Evolutionary conservation across 1,284 basidiomycete species (phyloP).

Genomic region (Ceratobasidium theobromae): DNA sequence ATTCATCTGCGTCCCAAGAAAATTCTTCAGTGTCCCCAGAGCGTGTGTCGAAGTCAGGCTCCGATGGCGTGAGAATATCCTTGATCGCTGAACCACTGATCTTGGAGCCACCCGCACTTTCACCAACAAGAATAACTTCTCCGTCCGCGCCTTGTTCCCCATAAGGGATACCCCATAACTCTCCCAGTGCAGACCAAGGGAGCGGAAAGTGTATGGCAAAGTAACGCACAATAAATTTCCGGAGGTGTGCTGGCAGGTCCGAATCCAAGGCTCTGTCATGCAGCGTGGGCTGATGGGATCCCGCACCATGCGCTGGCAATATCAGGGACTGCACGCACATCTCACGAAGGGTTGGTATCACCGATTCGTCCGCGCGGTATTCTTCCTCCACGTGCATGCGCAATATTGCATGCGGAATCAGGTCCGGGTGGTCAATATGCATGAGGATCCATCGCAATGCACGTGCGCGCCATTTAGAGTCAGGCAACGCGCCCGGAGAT

Average conservation of each 20-base stretch:
- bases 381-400: background rate
- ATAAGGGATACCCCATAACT: conserved; percentile 5
- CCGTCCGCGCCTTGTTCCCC: conserved; percentile 23
- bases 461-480: conserved; percentile 20
- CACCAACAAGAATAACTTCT: conserved; percentile 11
- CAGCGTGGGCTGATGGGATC: background rate
- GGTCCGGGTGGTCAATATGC: conserved; percentile 5
- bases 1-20: conserved; percentile 18
- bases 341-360: conserved; percentile 23
- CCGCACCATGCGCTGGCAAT: background rate
- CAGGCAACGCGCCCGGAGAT: background rate
- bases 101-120: conserved; percentile 1
- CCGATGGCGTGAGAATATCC: background rate
- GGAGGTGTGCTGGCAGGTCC: conserved; percentile 16
- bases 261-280: background rate
- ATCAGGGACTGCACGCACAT: conserved; percentile 8
- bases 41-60: background rate
- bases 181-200: conserved; percentile 3
- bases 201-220: conserved; percentile 14
- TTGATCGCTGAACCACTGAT: background rate
- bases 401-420: conserved; percentile 15
- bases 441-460: conserved; percentile 10
- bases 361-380: background rate
- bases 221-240: conserved; percentile 6
- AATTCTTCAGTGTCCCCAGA: background rate